Conservation (phyloP, 495 filamentous ascomycete species). For the Penicillium soppii region DNA sequence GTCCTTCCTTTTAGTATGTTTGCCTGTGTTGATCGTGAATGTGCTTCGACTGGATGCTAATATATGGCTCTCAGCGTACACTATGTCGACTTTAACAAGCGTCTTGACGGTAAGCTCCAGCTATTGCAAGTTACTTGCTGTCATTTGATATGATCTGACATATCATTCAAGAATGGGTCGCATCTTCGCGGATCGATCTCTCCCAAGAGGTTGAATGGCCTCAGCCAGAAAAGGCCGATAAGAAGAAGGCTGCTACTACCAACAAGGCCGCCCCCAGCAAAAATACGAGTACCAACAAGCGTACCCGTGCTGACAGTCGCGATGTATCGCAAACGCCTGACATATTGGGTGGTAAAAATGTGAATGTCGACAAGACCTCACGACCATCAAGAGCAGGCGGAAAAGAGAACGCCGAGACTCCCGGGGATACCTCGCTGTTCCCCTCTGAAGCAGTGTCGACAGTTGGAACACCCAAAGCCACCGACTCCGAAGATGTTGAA, state of each 20-base stretch:
- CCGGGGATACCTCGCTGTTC: slow-evolving; percentile 34
- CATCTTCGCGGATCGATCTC: slow-evolving; percentile 77
- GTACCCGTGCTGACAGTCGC: slow-evolving; percentile 51
- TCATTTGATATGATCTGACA: slow-evolving; percentile 15
- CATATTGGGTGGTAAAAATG: slow-evolving; percentile 49
- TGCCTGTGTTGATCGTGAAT: neutral
- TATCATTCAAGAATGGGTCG: slow-evolving; percentile 75
- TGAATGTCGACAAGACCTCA: slow-evolving; percentile 44
- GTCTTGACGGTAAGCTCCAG: slow-evolving; percentile 65
- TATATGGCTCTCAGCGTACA: slow-evolving; percentile 64
- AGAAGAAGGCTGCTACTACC: slow-evolving; percentile 55
- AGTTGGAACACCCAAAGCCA: slow-evolving; percentile 51
- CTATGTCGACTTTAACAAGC: slow-evolving; percentile 99
- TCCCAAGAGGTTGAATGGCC: slow-evolving; percentile 76
- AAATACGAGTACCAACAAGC: slow-evolving; percentile 40
- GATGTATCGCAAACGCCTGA: slow-evolving; percentile 61
- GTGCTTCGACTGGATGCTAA: slow-evolving; percentile 16
- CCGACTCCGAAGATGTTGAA: slow-evolving; percentile 61
- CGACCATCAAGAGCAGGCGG: slow-evolving; percentile 59
- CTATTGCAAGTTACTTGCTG: neutral
- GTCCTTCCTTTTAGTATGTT: slow-evolving; percentile 74
- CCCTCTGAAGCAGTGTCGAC: slow-evolving; percentile 52
- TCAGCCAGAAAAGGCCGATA: slow-evolving; percentile 66
- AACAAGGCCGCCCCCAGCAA: slow-evolving; percentile 49
- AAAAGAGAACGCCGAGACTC: slow-evolving; percentile 58